phyloP scores from a whole-genome alignment of 148 eudicot species.

The Heliosperma pusillum region DNA sequence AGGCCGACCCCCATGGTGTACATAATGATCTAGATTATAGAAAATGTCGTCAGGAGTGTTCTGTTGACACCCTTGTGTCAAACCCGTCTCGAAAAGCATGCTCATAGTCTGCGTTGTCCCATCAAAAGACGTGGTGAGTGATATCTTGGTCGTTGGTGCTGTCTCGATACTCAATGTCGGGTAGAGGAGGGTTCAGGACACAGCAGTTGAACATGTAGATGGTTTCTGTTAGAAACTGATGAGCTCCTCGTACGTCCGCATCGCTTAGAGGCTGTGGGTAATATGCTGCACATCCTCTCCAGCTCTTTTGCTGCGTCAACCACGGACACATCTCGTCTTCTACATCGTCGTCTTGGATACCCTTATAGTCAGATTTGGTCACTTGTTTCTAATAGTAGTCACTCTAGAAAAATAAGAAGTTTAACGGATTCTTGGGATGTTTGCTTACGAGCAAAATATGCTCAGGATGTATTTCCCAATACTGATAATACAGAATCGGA shows the following conservation, averaged over 20 bases:
- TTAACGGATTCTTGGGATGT: too few species aligned
- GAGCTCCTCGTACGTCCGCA: background rate
- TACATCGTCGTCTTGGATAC: too few species aligned
- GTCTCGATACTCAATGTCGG: slow-evolving; percentile 8
- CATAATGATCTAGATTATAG: slow-evolving; percentile 16
- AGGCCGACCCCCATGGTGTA: slow-evolving; percentile 17
- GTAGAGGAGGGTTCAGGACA: background rate
- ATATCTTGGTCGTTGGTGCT: slow-evolving; percentile 9
- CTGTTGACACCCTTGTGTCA: slow-evolving; percentile 6
- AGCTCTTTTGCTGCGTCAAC: too few species aligned
- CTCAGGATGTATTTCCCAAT: too few species aligned
- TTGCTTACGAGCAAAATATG: too few species aligned
- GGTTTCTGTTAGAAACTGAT: background rate
- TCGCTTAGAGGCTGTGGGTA: slow-evolving; percentile 10
- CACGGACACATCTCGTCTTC: too few species aligned
- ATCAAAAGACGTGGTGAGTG: slow-evolving; percentile 14
- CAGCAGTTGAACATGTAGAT: slow-evolving; percentile 10
- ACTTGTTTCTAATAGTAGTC: too few species aligned
- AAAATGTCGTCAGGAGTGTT: slow-evolving; percentile 6
- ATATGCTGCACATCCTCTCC: slow-evolving; percentile 15
- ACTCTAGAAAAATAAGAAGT: too few species aligned
- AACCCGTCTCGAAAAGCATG: slow-evolving; percentile 17
- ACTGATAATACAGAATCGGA: too few species aligned
- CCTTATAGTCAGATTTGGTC: too few species aligned
- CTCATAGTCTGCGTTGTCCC: background rate